These are phyloP conservation scores for Beauveria sp. DNA, from an alignment of 2,329 filamentous ascomycete genomes.

Conservation along the genomic window DNA sequence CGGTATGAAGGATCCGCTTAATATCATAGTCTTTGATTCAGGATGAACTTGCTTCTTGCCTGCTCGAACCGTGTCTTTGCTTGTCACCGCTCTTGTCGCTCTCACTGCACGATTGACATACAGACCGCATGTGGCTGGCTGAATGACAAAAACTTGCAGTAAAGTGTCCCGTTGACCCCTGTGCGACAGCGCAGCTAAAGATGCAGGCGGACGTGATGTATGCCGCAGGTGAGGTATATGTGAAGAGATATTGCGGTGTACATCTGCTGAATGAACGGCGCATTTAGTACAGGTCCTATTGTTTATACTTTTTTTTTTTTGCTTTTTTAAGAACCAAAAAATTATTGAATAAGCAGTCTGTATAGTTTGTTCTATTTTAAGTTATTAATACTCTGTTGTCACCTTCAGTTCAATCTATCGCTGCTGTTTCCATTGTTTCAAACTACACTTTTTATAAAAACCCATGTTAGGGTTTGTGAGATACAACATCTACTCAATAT, in stretches of 20 bases:
- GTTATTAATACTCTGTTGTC: no score
- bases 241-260: neutral
- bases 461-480: no score
- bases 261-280: neutral
- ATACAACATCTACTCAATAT: no score
- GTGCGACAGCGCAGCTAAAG: neutral
- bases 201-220: neutral
- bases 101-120: neutral
- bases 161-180: neutral
- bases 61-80: neutral
- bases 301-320: no score
- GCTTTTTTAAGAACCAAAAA: no score
- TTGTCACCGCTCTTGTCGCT: neutral
- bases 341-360: no score
- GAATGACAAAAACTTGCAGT: neutral
- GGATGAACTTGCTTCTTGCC: no score
- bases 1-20: neutral
- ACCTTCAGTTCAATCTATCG: neutral
- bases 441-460: no score
- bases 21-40: no score
- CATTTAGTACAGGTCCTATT: neutral
- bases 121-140: neutral
- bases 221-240: neutral
- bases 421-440: neutral
- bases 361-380: no score